These are phyloP conservation scores for Serpula lacrymans DNA, from an alignment of 768 basidiomycete genomes.

Conservation along the genomic window DNA sequence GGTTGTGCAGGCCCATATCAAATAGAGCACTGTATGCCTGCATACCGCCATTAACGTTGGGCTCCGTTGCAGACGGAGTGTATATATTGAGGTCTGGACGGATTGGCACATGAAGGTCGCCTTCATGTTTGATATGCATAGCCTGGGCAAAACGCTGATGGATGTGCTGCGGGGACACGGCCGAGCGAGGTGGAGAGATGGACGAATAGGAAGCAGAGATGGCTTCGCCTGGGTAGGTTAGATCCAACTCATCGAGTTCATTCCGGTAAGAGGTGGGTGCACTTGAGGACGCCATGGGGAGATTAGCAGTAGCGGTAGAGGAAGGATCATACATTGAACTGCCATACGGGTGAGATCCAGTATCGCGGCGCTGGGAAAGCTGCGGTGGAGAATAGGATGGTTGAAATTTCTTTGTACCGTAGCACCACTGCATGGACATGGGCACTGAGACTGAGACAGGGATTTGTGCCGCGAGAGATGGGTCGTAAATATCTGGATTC, in stretches of 20 bases:
- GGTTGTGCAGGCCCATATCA: constrained; percentile 25
- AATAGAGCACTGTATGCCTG: constrained; percentile 17
- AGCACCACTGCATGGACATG: constrained; percentile 30
- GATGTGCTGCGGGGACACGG: constrained; percentile 14
- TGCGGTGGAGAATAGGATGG: constrained; percentile 32
- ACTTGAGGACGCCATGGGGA: constrained; percentile 10
- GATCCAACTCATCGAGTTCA: constrained; percentile 24
- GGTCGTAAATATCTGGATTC: constrained; percentile 25
- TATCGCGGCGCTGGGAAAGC: constrained; percentile 22
- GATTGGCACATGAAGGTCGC: constrained; percentile 19
- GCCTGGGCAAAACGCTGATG: constrained; percentile 21
- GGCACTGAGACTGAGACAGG: constrained; percentile 29
- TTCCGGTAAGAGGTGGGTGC: constrained; percentile 18
- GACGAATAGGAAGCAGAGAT: constrained; percentile 20
- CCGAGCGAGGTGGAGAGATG: constrained; percentile 13
- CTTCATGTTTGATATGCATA: constrained; percentile 25
- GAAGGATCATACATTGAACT: constrained; percentile 10
- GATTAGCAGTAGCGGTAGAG: constrained; percentile 8
- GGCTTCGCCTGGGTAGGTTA: constrained; percentile 16
- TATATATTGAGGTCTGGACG: constrained; percentile 18
- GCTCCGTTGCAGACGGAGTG: constrained; percentile 17
- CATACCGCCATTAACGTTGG: constrained; percentile 20
- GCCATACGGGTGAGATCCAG: constrained; percentile 18
- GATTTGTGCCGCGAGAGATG: constrained; percentile 28
- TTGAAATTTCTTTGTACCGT: constrained; percentile 31